Conservation (phyloP, 2,329 filamentous ascomycete genomes). For the Fusarium nanum region DNA sequence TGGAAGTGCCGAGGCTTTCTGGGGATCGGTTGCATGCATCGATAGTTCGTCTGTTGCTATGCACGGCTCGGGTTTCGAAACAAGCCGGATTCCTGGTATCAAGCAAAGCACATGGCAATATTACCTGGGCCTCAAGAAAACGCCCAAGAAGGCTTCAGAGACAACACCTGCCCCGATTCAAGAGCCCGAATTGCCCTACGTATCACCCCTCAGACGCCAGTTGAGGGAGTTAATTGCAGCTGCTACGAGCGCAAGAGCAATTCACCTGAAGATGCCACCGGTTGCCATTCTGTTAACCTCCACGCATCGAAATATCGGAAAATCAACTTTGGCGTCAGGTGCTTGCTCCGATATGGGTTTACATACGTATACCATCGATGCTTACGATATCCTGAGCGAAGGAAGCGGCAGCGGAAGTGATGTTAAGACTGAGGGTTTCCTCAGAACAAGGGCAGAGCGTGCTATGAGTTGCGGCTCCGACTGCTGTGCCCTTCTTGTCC, state of each 20-base stretch:
- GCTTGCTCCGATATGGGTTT: conserved; percentile 91
- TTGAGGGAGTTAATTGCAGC: conserved; percentile 87
- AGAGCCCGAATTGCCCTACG: conserved; percentile 62
- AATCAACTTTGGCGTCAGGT: conserved; percentile 78
- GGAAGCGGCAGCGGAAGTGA: conserved; percentile 84
- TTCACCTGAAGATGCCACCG: conserved; percentile 87
- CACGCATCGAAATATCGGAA: conserved; percentile 93
- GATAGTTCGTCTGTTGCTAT: conserved; percentile 89
- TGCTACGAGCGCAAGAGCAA: conserved; percentile 86
- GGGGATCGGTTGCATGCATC: conserved; percentile 88
- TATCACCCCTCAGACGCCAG: conserved; percentile 73
- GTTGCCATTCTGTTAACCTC: conserved; percentile 90
- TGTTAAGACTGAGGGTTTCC: conserved; percentile 91
- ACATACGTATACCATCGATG: conserved; percentile 89
- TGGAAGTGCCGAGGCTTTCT: conserved; percentile 74
- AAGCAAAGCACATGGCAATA: conserved; percentile 86
- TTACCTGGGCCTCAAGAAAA: conserved; percentile 82
- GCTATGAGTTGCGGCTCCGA: conserved; percentile 89
- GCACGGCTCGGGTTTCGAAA: conserved; percentile 89
- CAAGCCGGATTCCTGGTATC: conserved; percentile 80
- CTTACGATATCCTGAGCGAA: conserved; percentile 94
- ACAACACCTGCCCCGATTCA: conserved; percentile 55
- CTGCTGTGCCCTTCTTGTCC: conserved; percentile 85
- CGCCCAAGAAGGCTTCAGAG: conserved; percentile 62
- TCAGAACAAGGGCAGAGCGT: conserved; percentile 87